phyloP scores from a whole-genome alignment of 352 stramenopile species.

The Globisporangium alternatum region DNA sequence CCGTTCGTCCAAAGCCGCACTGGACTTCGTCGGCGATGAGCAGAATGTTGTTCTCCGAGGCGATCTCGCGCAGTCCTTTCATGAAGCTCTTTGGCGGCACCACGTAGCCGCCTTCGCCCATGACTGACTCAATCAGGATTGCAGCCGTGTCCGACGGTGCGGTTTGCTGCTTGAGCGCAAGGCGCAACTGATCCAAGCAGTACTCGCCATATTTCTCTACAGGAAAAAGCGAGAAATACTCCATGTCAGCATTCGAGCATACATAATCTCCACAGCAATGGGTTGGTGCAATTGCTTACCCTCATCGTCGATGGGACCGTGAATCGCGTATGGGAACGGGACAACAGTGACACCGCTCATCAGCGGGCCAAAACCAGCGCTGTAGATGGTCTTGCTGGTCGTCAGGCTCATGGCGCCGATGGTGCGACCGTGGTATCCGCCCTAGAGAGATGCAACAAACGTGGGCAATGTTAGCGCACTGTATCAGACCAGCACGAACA shows the following conservation, averaged over 20 bases:
- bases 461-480: not conserved
- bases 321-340: conserved; percentile 86
- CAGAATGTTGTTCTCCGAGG: conserved; percentile 90
- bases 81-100: conserved; percentile 90
- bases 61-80: conserved; percentile 88
- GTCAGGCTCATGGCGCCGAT: conserved; percentile 92
- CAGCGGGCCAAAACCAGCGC: conserved; percentile 82
- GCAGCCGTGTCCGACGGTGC: conserved; percentile 84
- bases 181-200: conserved; percentile 82
- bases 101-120: conserved; percentile 92
- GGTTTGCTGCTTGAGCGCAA: conserved; percentile 91
- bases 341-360: conserved; percentile 75
- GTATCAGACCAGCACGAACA: not conserved
- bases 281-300: conserved; percentile 19
- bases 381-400: conserved; percentile 89
- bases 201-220: conserved; percentile 57
- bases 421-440: conserved; percentile 92
- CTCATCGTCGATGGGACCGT: conserved; percentile 78
- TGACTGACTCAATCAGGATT: conserved; percentile 90
- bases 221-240: conserved; percentile 13
- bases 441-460: conserved; percentile 15
- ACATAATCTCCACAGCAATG: not conserved
- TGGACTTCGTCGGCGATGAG: conserved; percentile 93
- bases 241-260: not conserved
- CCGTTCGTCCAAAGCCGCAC: conserved; percentile 86